Evolutionary conservation across 228 moss, liverwort and hornwort genomes (phyloP).

Genomic region (Sphagnum magellanicum): DNA sequence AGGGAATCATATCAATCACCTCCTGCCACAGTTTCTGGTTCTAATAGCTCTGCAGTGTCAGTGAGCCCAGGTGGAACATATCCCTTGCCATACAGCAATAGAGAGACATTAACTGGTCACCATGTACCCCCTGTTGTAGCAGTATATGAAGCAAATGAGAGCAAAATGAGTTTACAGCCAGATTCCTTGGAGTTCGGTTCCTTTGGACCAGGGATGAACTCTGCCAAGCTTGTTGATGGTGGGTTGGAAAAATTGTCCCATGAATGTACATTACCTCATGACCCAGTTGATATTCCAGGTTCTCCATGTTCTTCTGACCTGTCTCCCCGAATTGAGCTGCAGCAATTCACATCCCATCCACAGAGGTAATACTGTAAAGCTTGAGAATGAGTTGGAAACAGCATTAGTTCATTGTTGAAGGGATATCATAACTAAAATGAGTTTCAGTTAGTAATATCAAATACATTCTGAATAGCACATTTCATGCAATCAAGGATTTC

Average conservation of each 20-base stretch:
- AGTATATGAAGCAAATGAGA: constrained; percentile 1
- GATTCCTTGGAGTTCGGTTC: constrained; percentile 10
- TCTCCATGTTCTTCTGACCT: constrained; percentile 3
- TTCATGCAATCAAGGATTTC: no score
- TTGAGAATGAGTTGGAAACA: no score
- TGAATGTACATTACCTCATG: constrained; percentile 9
- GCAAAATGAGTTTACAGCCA: not conserved
- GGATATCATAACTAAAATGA: constrained; percentile 2
- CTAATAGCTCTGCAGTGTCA: constrained; percentile 9
- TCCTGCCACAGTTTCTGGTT: constrained; percentile 8
- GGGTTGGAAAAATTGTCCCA: constrained; percentile 7
- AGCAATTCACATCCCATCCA: constrained; percentile 10
- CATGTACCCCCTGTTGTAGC: constrained; percentile 3
- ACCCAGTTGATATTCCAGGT: constrained; percentile 4
- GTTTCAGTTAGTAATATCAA: no score
- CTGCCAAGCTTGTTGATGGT: not conserved
- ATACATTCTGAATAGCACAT: no score
- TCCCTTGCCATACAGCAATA: constrained; percentile 5
- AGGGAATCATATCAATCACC: constrained; percentile 4
- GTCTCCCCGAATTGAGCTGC: constrained; percentile 2
- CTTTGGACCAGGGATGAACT: constrained; percentile 8
- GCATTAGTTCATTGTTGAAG: constrained; percentile 6
- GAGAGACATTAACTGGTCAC: constrained; percentile 2
- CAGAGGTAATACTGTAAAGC: constrained; percentile 3
- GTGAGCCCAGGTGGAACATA: not conserved